A percentile compares a stretch with the other conserved stretches of the same genome.
These are phyloP conservation scores for Aspergillus nomiae DNA, from an alignment of 2,329 filamentous ascomycete species.

Conservation along the genomic window DNA sequence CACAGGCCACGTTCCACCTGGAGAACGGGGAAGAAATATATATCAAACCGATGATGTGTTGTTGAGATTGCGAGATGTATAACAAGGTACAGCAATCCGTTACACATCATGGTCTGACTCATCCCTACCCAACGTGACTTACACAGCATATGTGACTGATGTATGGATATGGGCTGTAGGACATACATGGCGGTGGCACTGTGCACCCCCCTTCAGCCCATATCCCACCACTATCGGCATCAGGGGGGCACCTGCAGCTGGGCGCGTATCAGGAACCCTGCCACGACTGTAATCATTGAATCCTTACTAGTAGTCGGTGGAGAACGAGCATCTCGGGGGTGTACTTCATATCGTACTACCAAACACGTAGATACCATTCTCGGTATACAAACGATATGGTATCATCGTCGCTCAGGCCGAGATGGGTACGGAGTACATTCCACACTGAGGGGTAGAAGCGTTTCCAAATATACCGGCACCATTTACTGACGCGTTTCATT, in stretches of 20 bases:
- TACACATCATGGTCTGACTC: conserved; percentile 6
- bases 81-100: background rate
- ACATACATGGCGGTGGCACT: background rate
- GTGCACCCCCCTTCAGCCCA: background rate
- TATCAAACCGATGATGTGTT: background rate
- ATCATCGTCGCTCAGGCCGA: background rate
- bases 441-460: background rate
- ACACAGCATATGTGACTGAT: conserved; percentile 5
- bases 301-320: conserved; percentile 7
- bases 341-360: background rate
- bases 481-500: background rate
- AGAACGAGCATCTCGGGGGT: conserved; percentile 11
- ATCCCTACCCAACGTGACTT: conserved; percentile 3
- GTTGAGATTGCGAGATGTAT: background rate
- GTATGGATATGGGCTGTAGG: conserved; percentile 6
- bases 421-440: background rate
- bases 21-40: background rate
- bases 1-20: background rate
- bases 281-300: conserved; percentile 5
- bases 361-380: background rate
- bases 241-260: conserved; percentile 10
- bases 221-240: background rate
- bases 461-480: background rate
- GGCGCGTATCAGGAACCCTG: conserved; percentile 18
- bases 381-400: background rate